These are phyloP conservation scores for Nicotiana tomentosiformis DNA, from an alignment of 257 asterid species.

Conservation along the genomic window DNA sequence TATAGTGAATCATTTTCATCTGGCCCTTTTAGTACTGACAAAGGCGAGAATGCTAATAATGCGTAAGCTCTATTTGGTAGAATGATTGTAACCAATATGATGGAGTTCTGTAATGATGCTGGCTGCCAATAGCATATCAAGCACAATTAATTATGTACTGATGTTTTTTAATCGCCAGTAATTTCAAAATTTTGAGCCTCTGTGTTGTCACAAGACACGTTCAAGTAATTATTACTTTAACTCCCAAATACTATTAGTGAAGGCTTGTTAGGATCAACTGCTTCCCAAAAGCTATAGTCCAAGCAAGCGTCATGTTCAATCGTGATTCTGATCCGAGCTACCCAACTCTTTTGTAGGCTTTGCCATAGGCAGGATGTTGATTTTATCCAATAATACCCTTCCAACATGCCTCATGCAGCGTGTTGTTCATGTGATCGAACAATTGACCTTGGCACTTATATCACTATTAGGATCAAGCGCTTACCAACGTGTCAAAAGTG, in stretches of 20 bases:
- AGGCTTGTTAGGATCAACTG: too few species aligned
- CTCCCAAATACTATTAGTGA: background rate
- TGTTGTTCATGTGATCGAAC: too few species aligned
- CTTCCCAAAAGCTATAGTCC: too few species aligned
- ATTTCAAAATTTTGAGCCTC: background rate
- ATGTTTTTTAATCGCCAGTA: background rate
- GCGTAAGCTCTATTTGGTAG: constrained; percentile 21
- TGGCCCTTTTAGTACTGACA: constrained; percentile 8
- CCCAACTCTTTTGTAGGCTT: too few species aligned
- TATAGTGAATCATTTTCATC: background rate
- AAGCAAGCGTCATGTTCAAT: too few species aligned
- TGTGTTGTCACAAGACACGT: background rate
- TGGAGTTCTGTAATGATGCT: constrained; percentile 1
- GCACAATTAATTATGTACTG: background rate
- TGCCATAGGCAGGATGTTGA: too few species aligned
- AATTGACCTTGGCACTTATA: too few species aligned
- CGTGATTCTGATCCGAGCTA: too few species aligned
- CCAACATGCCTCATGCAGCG: too few species aligned
- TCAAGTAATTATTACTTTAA: background rate
- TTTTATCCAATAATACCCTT: too few species aligned
- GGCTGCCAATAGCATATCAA: background rate
- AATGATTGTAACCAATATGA: constrained; percentile 25
- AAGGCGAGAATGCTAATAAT: constrained; percentile 13
- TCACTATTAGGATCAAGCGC: too few species aligned
- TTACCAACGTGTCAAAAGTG: too few species aligned